Conservation (phyloP, 2,329 filamentous ascomycete genomes). For the Exophiala lecanii-corni region DNA sequence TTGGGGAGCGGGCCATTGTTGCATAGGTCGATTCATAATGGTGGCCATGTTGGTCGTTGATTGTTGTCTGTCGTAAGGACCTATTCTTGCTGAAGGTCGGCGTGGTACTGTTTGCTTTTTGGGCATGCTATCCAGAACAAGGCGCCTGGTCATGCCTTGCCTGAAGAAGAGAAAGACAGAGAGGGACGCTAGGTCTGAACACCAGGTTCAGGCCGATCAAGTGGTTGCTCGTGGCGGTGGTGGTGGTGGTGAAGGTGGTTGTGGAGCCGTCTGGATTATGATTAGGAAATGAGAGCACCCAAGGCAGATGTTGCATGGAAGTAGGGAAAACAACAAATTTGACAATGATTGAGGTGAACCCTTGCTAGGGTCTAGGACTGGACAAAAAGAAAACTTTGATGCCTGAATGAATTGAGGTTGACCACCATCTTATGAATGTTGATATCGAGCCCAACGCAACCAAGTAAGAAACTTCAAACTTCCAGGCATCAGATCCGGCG, state of each 20-base stretch:
- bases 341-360: slow-evolving; percentile 13
- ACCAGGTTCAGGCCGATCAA: slow-evolving; percentile 13
- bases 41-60: slow-evolving; percentile 20
- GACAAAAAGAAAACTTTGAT: slow-evolving; percentile 15
- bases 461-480: slow-evolving; percentile 17
- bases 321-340: slow-evolving; percentile 4
- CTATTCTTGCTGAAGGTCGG: slow-evolving; percentile 12
- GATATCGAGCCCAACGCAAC: slow-evolving; percentile 16
- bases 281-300: slow-evolving; percentile 9
- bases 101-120: slow-evolving; percentile 17
- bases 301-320: no score
- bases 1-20: slow-evolving; percentile 13
- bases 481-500: slow-evolving; percentile 10
- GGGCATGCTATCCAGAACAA: slow-evolving; percentile 14
- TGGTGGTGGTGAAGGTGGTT: no score
- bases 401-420: slow-evolving; percentile 19
- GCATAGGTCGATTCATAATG: slow-evolving; percentile 16
- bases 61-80: slow-evolving; percentile 20
- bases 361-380: slow-evolving; percentile 12
- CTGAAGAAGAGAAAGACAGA: slow-evolving; percentile 1
- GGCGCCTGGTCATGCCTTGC: slow-evolving; percentile 2
- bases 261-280: slow-evolving; percentile 10
- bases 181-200: no score
- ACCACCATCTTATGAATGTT: slow-evolving; percentile 20
- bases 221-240: no score